Conservation (phyloP, 139 green algal genomes). For the Volvox reticuliferus region DNA sequence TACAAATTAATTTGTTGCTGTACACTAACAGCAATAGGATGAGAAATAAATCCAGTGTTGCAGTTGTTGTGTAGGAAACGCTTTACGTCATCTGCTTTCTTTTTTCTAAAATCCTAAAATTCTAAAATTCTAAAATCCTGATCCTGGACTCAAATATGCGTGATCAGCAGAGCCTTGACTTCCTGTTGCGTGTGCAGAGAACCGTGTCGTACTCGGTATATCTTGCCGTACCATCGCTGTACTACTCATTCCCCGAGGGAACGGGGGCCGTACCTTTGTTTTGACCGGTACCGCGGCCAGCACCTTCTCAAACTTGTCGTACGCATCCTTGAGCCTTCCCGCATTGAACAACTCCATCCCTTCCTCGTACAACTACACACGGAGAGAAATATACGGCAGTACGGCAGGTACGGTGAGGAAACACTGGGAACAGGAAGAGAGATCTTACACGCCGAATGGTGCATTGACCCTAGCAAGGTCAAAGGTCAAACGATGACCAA, state of each 20-base stretch:
- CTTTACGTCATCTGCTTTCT: no score
- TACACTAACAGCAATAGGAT: not conserved
- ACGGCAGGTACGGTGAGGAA: not conserved
- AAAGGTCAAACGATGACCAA: not conserved
- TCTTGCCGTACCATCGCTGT: no score
- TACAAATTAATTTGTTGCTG: not conserved
- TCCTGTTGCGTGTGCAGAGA: no score
- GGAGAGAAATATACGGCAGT: not conserved
- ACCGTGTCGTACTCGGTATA: no score
- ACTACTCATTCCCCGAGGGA: no score
- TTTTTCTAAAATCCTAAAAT: no score
- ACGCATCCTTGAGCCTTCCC: constrained; percentile 53
- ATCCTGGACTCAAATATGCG: no score
- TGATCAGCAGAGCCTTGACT: not conserved
- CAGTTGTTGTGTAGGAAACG: no score
- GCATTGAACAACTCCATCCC: constrained; percentile 52
- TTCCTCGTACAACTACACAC: constrained; percentile 38
- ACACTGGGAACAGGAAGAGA: not conserved
- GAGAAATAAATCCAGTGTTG: no score
- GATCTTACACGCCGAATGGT: not conserved
- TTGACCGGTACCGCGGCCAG: constrained; percentile 54
- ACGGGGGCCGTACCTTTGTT: constrained; percentile 30
- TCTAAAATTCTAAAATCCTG: no score
- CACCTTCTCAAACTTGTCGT: constrained; percentile 62
- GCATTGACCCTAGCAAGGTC: no score